phyloP scores from a whole-genome alignment of 768 basidiomycete genomes.

The Podaxis sp. region DNA sequence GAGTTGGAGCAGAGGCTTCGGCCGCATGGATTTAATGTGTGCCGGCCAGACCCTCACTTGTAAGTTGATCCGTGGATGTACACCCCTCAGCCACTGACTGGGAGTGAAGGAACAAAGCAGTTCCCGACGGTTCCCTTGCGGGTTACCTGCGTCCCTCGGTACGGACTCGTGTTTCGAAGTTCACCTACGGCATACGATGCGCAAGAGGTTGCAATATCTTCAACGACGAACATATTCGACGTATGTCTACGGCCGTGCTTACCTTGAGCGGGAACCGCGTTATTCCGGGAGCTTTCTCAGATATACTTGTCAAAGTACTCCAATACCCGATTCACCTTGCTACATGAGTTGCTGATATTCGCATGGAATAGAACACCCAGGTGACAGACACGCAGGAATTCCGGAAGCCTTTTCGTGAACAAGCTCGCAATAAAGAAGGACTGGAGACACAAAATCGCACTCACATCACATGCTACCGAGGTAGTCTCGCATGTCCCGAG shows the following conservation, averaged over 20 bases:
- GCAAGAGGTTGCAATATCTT: slow-evolving; percentile 17
- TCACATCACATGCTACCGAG: slow-evolving; percentile 18
- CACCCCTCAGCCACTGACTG: neutral
- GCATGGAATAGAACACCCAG: slow-evolving; percentile 18
- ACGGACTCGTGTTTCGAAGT: slow-evolving; percentile 23
- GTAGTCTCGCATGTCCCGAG: slow-evolving; percentile 7
- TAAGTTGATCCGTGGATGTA: neutral
- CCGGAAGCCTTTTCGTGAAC: slow-evolving; percentile 16
- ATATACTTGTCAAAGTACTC: slow-evolving; percentile 10
- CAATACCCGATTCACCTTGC: neutral
- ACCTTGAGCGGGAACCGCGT: slow-evolving; percentile 1
- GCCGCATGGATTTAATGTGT: slow-evolving; percentile 13
- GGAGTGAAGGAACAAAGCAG: slow-evolving; percentile 28
- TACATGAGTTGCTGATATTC: neutral
- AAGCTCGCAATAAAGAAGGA: slow-evolving; percentile 7
- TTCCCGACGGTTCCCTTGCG: slow-evolving; percentile 29
- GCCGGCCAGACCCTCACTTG: slow-evolving; percentile 19
- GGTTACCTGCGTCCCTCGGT: slow-evolving; percentile 28
- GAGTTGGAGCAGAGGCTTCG: slow-evolving; percentile 15
- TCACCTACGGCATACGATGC: slow-evolving; percentile 24
- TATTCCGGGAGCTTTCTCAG: slow-evolving; percentile 10
- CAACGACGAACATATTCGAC: slow-evolving; percentile 23
- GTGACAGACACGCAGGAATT: slow-evolving; percentile 22
- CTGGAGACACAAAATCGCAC: slow-evolving; percentile 4
- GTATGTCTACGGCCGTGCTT: neutral